Evolutionary conservation across 2,329 filamentous ascomycete genomes (phyloP), one percentile per base, ranked within the genome.

Genomic region (Paraconiothyrium brasiliense): DNA sequence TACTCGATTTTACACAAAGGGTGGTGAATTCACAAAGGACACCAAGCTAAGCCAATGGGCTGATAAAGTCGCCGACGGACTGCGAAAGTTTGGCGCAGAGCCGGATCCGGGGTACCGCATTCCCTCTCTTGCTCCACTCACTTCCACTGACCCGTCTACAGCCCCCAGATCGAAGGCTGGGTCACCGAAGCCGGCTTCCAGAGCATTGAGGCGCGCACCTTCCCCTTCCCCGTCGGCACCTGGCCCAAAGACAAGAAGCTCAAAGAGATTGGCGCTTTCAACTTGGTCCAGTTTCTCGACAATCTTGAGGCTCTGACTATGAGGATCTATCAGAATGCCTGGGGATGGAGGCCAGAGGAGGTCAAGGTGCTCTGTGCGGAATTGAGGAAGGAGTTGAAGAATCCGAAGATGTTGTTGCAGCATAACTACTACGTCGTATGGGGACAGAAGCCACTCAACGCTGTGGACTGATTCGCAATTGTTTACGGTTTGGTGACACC

Each of bases 81-180:
- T 79, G 4, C 64, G 70, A 9, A 78, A 75, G 37, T 72, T 81
- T n/a, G 81, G 80, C 46, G 71, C 79, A 13, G 77, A 80, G 34
- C 73, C 80, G 58, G 77, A 79, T 56, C 80, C 82, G 41, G 76
- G 76, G 49, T 64, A 60, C 39, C 13, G 32, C 30, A 10, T n/a
- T 10, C 16, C 14, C 49, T 13, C 30, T 44, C 27, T n/a, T 24
- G 24, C 44, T 39, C 10, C 20, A 27, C 27, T 30, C 30, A 20
- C 6, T 55, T 39, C 37, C 2, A 24, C 62, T 48, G 52, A 49
- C 32, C 37, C 41, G 34, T 30, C n/a, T 32, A 41, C 43, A 67
- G 68, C 16, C 66, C 68, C 8, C 64, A 71, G 49, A 56, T 73
- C 13, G 64, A 72, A 41, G 34, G 35, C 46, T 73, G 69, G 70